phyloP scores from a whole-genome alignment of 768 basidiomycete species.

The Scleroderma bovista region DNA sequence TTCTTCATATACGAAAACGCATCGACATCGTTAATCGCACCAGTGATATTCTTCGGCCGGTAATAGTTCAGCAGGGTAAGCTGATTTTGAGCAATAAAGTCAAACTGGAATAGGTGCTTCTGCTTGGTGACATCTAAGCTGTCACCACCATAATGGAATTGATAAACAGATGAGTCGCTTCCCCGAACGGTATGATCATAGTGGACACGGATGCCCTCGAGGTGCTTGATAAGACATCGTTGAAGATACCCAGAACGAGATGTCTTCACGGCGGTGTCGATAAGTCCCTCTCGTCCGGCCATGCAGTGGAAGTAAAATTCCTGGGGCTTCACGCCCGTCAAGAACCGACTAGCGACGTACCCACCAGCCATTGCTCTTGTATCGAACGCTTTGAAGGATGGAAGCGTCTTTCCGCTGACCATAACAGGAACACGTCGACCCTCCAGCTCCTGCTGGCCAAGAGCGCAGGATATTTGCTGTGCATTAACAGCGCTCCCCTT shows the following conservation, averaged over 20 bases:
- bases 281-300: slow-evolving; percentile 98
- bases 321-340: slow-evolving; percentile 96
- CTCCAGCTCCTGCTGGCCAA: slow-evolving; percentile 97
- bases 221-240: slow-evolving; percentile 95
- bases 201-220: slow-evolving; percentile 94
- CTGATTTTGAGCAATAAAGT: slow-evolving; percentile 87
- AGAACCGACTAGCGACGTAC: slow-evolving; percentile 96
- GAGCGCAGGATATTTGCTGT: slow-evolving; percentile 93
- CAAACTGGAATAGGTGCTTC: slow-evolving; percentile 90
- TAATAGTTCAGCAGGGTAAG: slow-evolving; percentile 70
- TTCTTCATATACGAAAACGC: slow-evolving; percentile 85
- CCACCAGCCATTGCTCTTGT: slow-evolving; percentile 98
- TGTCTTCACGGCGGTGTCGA: slow-evolving; percentile 99
- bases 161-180: slow-evolving; percentile 87
- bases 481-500: slow-evolving; percentile 98
- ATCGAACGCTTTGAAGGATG: slow-evolving; percentile 95
- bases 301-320: slow-evolving; percentile 99
- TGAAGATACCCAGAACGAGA: slow-evolving; percentile 97
- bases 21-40: slow-evolving; percentile 56
- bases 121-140: slow-evolving; percentile 95
- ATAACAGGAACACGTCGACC: slow-evolving; percentile 98
- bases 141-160: slow-evolving; percentile 97
- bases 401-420: slow-evolving; percentile 98
- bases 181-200: slow-evolving; percentile 98
- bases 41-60: slow-evolving; percentile 52